Percentiles rank a stretch among this genome's conserved stretches.
Evolutionary conservation across 306 rosid species (phyloP).

Genomic region (Oxytropis ochrocephala): DNA sequence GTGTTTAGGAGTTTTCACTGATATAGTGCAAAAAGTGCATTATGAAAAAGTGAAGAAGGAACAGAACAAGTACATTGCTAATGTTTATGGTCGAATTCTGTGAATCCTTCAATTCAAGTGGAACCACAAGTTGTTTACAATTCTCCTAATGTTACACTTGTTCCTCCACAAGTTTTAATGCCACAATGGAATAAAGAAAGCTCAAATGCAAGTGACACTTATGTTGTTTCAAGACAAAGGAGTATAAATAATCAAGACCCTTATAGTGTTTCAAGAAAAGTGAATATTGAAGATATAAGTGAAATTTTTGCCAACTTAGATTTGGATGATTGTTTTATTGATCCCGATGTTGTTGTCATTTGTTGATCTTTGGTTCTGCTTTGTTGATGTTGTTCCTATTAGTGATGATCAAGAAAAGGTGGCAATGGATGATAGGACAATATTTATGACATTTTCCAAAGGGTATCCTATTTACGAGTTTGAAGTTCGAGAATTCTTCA

Average conservation of each 20-base stretch:
- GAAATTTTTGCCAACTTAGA: slow-evolving; percentile 14
- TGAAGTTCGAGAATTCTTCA: slow-evolving; percentile 44
- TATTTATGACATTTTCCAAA: slow-evolving; percentile 60
- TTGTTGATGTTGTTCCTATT: too few relatives aligned
- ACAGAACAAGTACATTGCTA: not conserved
- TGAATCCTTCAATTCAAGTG: not conserved
- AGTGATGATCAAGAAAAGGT: not conserved
- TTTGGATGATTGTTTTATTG: not conserved
- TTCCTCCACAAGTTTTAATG: not conserved
- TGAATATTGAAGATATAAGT: not conserved
- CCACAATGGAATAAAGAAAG: not conserved
- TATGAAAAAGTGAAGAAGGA: not conserved
- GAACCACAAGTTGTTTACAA: too few relatives aligned
- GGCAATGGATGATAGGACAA: slow-evolving; percentile 42
- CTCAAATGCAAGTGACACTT: too few relatives aligned
- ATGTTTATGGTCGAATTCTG: not conserved
- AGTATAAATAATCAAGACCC: not conserved
- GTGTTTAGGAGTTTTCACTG: slow-evolving; percentile 31
- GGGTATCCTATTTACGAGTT: slow-evolving; percentile 52
- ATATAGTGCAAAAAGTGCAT: slow-evolving; percentile 25
- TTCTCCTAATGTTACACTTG: not conserved
- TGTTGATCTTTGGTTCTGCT: not conserved
- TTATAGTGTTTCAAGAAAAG: not conserved
- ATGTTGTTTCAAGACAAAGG: too few relatives aligned
- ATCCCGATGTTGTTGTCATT: not conserved